Percentiles rank a stretch among this genome's conserved stretches.
Evolutionary conservation across 2,329 filamentous ascomycete genomes (phyloP).

Genomic region (Alternaria solani): DNA sequence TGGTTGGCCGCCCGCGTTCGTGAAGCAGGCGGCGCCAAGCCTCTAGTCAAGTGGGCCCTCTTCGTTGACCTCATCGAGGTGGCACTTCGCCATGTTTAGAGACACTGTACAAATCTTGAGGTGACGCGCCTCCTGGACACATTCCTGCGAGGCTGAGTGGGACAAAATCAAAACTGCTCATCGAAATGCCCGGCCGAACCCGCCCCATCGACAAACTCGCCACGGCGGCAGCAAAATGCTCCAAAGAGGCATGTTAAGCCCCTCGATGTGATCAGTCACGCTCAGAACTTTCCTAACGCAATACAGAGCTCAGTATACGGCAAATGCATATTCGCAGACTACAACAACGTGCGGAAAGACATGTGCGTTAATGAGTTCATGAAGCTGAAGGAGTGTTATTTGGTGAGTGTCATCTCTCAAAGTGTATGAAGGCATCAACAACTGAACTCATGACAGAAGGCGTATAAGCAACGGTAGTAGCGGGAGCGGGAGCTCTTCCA

Average conservation of each 20-base stretch:
- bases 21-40: constrained; percentile 24
- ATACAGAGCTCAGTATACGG: constrained; percentile 82
- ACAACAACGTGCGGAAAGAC: constrained; percentile 88
- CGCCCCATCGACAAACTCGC: constrained; percentile 75
- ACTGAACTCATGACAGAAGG: constrained; percentile 24
- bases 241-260: constrained; percentile 63
- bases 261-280: constrained; percentile 6
- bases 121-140: background rate
- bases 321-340: constrained; percentile 89
- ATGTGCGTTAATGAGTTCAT: constrained; percentile 89
- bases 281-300: background rate
- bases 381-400: constrained; percentile 83
- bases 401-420: constrained; percentile 63
- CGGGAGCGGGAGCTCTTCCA: background rate
- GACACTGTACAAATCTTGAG: background rate
- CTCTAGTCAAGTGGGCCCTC: constrained; percentile 16
- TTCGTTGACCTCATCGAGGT: constrained; percentile 23
- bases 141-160: background rate
- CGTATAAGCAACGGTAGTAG: constrained; percentile 44
- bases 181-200: constrained; percentile 52
- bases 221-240: constrained; percentile 70
- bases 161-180: background rate
- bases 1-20: constrained; percentile 32
- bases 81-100: background rate
- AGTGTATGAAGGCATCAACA: background rate